phyloP scores from a whole-genome alignment of 345 rosid genomes.

The Corchorus capsularis region DNA sequence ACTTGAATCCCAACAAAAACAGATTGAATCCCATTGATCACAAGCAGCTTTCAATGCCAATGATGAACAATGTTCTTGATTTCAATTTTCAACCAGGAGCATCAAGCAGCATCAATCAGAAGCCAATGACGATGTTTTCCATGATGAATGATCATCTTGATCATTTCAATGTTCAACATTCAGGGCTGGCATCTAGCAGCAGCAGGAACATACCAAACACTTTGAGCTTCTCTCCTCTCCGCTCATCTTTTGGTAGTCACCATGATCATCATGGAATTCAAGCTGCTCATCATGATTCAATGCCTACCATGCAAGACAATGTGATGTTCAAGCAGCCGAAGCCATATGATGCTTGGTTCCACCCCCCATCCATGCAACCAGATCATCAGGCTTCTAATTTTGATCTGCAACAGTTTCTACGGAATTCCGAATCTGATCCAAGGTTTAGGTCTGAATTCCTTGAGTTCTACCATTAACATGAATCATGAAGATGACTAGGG shows the following conservation, averaged over 20 bases:
- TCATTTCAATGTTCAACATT: background rate
- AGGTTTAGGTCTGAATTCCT: too few species aligned
- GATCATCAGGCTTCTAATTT: background rate
- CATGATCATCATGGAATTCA: background rate
- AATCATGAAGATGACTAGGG: too few species aligned
- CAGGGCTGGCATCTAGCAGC: constrained; percentile 9
- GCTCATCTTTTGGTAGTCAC: background rate
- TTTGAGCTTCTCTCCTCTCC: background rate
- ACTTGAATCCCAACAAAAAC: background rate
- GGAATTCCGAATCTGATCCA: too few species aligned
- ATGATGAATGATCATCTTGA: background rate
- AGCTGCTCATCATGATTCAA: background rate
- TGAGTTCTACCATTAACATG: too few species aligned
- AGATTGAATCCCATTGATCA: background rate
- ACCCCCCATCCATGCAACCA: background rate
- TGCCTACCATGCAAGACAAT: background rate
- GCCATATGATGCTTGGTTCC: background rate
- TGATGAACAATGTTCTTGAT: too few species aligned
- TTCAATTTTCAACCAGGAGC: too few species aligned
- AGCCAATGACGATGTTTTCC: background rate
- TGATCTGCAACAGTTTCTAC: too few species aligned
- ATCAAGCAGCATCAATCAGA: too few species aligned
- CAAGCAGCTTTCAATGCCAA: too few species aligned
- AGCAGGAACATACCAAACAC: background rate
- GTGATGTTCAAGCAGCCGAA: constrained; percentile 1